These are phyloP conservation scores for Tulasnella sp. DNA, from an alignment of 768 basidiomycete species.

Conservation along the genomic window DNA sequence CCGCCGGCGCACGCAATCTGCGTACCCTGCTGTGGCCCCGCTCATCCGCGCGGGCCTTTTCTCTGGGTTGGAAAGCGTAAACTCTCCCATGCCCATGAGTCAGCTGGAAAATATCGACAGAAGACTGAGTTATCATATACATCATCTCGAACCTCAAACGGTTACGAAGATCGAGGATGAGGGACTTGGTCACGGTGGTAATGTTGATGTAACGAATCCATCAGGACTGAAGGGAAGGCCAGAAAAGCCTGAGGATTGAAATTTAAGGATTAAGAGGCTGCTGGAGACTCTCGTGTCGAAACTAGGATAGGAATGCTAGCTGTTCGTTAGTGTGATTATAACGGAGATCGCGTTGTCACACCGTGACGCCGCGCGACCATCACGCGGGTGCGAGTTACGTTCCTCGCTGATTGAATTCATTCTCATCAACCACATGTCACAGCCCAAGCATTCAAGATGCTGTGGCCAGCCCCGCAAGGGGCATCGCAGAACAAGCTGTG, in stretches of 20 bases:
- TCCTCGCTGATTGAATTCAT: no score
- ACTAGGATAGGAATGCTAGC: neutral
- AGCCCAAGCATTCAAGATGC: no score
- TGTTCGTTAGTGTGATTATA: neutral
- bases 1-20: conserved; percentile 10
- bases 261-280: conserved; percentile 39
- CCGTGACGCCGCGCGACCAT: conserved; percentile 5
- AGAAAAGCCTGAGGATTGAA: conserved; percentile 33
- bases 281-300: conserved; percentile 21
- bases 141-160: conserved; percentile 12
- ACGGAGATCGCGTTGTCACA: neutral
- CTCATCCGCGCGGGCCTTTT: neutral
- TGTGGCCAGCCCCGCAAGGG: no score
- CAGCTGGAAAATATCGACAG: neutral
- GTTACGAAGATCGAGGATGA: conserved; percentile 13
- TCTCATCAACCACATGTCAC: no score
- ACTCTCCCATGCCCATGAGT: neutral
- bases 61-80: neutral
- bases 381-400: no score
- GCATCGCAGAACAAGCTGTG: no score
- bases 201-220: neutral
- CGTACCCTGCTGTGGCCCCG: neutral
- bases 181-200: neutral
- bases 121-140: neutral
- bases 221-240: conserved; percentile 28